Evolutionary conservation across 2,329 filamentous ascomycete species (phyloP).

Genomic region (Pestalotiopsis fici): DNA sequence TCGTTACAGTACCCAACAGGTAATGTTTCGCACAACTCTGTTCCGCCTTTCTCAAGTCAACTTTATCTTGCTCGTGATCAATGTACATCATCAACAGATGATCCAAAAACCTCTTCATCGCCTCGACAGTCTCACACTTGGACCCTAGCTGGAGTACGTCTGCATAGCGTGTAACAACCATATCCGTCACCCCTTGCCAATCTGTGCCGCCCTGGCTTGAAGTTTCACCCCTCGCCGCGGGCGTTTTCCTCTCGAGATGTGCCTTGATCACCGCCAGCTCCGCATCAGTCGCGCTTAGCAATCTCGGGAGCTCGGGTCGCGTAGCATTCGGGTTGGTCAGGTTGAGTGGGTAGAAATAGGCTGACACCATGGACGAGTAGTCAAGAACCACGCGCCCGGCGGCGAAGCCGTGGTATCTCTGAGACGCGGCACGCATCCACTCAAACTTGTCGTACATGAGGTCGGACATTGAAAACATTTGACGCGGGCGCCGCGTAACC

Average conservation of each 20-base stretch:
- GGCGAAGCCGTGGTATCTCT: conserved; percentile 48
- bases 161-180: conserved; percentile 64
- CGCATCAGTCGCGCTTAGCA: conserved; percentile 25
- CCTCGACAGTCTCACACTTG: conserved; percentile 23
- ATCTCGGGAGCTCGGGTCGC: conserved; percentile 33
- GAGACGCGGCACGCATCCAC: conserved; percentile 40
- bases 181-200: conserved; percentile 70
- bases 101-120: conserved; percentile 32
- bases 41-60: conserved; percentile 38
- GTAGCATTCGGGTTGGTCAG: conserved; percentile 40
- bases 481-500: background rate
- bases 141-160: conserved; percentile 49
- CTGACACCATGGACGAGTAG: conserved; percentile 53
- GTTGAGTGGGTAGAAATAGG: conserved; percentile 52
- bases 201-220: conserved; percentile 35
- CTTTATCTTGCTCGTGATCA: conserved; percentile 36
- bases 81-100: conserved; percentile 42
- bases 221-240: background rate
- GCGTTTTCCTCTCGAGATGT: conserved; percentile 42
- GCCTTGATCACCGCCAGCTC: conserved; percentile 37
- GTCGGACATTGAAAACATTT: background rate
- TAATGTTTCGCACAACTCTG: conserved; percentile 50
- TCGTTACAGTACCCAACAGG: conserved; percentile 25
- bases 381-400: conserved; percentile 42
- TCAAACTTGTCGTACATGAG: conserved; percentile 26